Evolutionary conservation across 768 basidiomycete genomes (phyloP).

Genomic region (Megacollybia marginata): DNA sequence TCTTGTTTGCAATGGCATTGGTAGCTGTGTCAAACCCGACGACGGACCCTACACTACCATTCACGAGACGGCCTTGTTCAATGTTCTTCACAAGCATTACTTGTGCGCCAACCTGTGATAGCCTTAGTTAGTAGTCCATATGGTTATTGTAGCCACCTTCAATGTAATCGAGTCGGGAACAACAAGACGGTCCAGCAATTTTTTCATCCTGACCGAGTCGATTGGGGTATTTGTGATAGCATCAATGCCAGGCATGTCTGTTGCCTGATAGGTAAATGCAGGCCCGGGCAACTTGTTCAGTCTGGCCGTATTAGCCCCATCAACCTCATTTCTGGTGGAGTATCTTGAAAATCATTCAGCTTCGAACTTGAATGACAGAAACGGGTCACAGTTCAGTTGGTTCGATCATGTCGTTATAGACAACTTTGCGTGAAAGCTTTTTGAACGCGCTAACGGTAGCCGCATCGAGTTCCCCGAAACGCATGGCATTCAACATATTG

Average conservation of each 20-base stretch:
- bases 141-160: constrained; percentile 28
- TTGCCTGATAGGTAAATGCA: constrained; percentile 31
- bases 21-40: constrained; percentile 33
- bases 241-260: constrained; percentile 40
- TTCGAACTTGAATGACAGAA: neutral
- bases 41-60: constrained; percentile 61
- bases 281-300: constrained; percentile 34
- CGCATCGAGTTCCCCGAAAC: constrained; percentile 56
- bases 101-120: constrained; percentile 62
- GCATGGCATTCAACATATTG: constrained; percentile 83
- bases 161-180: constrained; percentile 37
- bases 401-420: constrained; percentile 65
- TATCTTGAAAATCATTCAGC: constrained; percentile 35
- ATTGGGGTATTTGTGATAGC: constrained; percentile 30
- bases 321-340: constrained; percentile 67
- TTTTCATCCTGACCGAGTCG: constrained; percentile 27
- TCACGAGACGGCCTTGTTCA: constrained; percentile 60
- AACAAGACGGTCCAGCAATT: constrained; percentile 53
- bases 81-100: constrained; percentile 84
- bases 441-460: constrained; percentile 42
- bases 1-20: constrained; percentile 32
- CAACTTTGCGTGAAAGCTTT: constrained; percentile 45
- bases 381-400: constrained; percentile 67
- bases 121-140: neutral
- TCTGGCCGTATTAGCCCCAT: constrained; percentile 52